Percentiles rank a stretch among this genome's conserved stretches.
Evolutionary conservation across 2,329 filamentous ascomycete genomes (phyloP).

Genomic region (Diaporthe sp.): DNA sequence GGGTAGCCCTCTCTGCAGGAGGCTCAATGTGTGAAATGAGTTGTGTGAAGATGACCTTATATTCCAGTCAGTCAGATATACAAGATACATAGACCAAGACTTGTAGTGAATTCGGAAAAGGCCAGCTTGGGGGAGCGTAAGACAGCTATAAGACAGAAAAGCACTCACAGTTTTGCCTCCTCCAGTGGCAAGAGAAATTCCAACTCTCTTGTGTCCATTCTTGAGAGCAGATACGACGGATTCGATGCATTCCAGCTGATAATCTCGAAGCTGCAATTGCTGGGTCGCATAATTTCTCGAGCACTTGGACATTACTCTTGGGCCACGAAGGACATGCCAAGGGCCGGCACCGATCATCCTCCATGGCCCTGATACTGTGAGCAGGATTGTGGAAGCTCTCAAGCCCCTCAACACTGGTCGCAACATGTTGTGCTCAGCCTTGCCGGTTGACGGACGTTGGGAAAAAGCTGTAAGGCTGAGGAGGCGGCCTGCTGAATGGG

Average conservation of each 20-base stretch:
- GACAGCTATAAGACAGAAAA: constrained; percentile 33
- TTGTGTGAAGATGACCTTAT: constrained; percentile 93
- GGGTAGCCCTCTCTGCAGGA: constrained; percentile 69
- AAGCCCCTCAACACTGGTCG: constrained; percentile 33
- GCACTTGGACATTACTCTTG: not conserved
- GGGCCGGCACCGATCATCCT: not conserved
- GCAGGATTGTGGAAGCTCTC: constrained; percentile 3
- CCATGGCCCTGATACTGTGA: constrained; percentile 11
- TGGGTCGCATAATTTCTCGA: constrained; percentile 37
- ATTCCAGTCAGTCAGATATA: constrained; percentile 11
- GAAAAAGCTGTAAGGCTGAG: constrained; percentile 34
- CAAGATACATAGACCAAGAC: not conserved
- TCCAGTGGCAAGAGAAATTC: constrained; percentile 89
- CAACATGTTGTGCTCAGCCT: constrained; percentile 41
- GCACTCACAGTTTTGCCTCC: constrained; percentile 84
- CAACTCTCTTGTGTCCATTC: constrained; percentile 82
- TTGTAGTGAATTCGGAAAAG: not conserved
- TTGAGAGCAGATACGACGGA: constrained; percentile 79
- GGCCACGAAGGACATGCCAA: not conserved
- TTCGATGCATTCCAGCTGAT: constrained; percentile 93
- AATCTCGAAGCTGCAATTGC: constrained; percentile 73
- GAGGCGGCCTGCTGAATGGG: not conserved
- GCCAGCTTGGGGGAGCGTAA: too few relatives aligned
- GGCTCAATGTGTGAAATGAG: constrained; percentile 83
- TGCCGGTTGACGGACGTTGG: constrained; percentile 29